phyloP scores from a whole-genome alignment of 1,284 basidiomycete species.

The Melanopsichium pennsylvanicum region DNA sequence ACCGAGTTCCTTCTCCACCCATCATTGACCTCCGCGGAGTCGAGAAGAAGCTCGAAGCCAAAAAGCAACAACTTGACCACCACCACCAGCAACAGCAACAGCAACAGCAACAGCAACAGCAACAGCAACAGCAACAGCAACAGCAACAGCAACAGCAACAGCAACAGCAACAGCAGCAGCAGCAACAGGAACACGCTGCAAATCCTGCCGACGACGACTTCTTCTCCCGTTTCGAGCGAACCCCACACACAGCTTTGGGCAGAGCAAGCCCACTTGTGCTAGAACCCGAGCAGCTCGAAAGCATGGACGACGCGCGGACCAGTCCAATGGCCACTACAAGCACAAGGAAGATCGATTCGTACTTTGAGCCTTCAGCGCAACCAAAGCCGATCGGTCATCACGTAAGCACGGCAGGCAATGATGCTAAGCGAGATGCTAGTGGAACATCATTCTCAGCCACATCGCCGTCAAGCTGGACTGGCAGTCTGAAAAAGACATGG shows the following conservation, averaged over 20 bases:
- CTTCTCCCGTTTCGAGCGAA: constrained; percentile 48
- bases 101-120: constrained; percentile 4
- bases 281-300: constrained; percentile 47
- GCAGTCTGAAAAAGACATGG: constrained; percentile 50
- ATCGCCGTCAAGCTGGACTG: constrained; percentile 44
- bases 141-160: constrained; percentile 31
- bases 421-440: constrained; percentile 5
- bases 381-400: constrained; percentile 23
- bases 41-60: constrained; percentile 51
- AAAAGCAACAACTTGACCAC: constrained; percentile 17
- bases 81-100: constrained; percentile 10
- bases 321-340: constrained; percentile 37
- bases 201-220: constrained; percentile 44
- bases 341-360: constrained; percentile 21
- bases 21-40: constrained; percentile 61
- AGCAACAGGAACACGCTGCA: constrained; percentile 2
- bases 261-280: constrained; percentile 34
- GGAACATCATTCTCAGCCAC: constrained; percentile 13
- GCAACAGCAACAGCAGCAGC: constrained; percentile 5
- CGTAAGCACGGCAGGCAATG: not conserved
- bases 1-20: constrained; percentile 48
- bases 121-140: constrained; percentile 9
- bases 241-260: constrained; percentile 34
- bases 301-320: constrained; percentile 46
- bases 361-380: constrained; percentile 28